Percentiles rank a stretch among this genome's conserved stretches.
These are phyloP conservation scores for Tetrahymena elliotti DNA, from an alignment of 73 alveolate genomes.

Conservation along the genomic window DNA sequence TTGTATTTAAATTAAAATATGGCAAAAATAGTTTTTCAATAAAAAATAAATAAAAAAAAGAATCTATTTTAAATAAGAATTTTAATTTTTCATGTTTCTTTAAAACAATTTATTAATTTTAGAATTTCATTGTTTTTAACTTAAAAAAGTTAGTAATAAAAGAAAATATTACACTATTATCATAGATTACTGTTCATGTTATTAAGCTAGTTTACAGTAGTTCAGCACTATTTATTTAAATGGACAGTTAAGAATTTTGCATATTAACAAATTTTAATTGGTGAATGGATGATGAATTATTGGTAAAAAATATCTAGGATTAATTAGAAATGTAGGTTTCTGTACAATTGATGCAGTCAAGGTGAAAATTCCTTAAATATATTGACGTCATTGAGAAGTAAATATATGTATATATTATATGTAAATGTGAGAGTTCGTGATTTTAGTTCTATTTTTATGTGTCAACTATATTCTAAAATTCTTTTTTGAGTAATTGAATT, in stretches of 20 bases:
- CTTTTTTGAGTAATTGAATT: background rate
- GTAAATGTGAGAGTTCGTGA: background rate
- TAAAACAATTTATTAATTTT: no score
- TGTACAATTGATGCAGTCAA: background rate
- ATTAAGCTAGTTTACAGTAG: background rate
- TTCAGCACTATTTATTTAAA: background rate
- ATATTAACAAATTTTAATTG: background rate
- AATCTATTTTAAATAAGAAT: no score
- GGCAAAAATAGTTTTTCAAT: no score
- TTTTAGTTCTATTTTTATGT: background rate
- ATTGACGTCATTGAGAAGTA: background rate
- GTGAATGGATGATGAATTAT: background rate
- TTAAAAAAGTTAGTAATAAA: no score
- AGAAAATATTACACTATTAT: no score
- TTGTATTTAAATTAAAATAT: no score
- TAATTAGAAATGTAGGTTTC: background rate
- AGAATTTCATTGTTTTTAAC: no score
- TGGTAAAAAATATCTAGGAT: background rate
- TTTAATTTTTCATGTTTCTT: no score
- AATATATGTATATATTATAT: background rate
- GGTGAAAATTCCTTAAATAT: background rate
- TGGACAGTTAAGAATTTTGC: background rate
- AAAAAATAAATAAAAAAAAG: no score
- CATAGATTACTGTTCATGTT: no score
- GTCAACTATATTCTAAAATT: background rate